phyloP scores from a whole-genome alignment of 2,329 filamentous ascomycete genomes.

The Venturia aucupariae region DNA sequence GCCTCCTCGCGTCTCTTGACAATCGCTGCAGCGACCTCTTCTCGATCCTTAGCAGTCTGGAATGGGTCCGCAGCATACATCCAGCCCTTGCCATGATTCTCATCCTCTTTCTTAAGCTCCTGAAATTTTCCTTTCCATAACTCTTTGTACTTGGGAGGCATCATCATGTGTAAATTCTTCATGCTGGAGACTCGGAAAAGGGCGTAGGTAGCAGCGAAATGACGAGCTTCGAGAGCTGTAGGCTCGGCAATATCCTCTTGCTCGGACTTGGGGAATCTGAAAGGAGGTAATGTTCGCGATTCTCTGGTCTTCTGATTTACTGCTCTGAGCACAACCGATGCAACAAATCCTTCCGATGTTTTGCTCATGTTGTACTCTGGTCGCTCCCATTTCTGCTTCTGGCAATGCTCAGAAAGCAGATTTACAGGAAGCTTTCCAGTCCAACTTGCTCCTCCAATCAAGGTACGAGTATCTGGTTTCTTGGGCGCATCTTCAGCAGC shows the following conservation, averaged over 20 bases:
- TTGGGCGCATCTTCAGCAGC: constrained; percentile 38
- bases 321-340: constrained; percentile 67
- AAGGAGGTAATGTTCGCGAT: constrained; percentile 63
- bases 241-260: constrained; percentile 71
- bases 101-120: constrained; percentile 69
- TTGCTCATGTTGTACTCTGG: constrained; percentile 71
- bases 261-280: constrained; percentile 61
- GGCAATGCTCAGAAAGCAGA: constrained; percentile 85
- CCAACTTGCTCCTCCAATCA: constrained; percentile 94
- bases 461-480: constrained; percentile 55
- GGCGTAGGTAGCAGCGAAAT: constrained; percentile 87
- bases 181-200: constrained; percentile 89
- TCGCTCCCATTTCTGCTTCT: constrained; percentile 91
- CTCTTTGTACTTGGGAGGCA: constrained; percentile 81
- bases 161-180: constrained; percentile 89
- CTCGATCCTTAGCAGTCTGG: constrained; percentile 64
- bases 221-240: constrained; percentile 79
- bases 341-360: constrained; percentile 52
- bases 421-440: constrained; percentile 95
- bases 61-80: constrained; percentile 97
- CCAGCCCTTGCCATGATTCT: constrained; percentile 69
- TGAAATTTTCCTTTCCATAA: constrained; percentile 87
- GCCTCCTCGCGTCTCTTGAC: constrained; percentile 73
- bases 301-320: constrained; percentile 77
- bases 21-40: constrained; percentile 63